These are phyloP conservation scores for Polyporus arcularius DNA, from an alignment of 768 basidiomycete species.

Conservation along the genomic window DNA sequence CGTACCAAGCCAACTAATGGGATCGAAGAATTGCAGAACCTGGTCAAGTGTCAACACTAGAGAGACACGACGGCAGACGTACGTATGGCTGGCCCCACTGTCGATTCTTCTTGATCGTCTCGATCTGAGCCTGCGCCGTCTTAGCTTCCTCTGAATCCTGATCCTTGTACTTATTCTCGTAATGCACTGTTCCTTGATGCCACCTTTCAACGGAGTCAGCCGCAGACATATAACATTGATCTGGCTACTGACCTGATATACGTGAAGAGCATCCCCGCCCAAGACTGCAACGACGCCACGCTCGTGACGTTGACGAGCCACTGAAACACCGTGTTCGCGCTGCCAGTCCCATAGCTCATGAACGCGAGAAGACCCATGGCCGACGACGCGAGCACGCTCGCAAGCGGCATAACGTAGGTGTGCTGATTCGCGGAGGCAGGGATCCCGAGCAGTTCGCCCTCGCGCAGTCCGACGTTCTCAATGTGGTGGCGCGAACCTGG, in stretches of 20 bases:
- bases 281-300: constrained; percentile 29
- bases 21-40: neutral
- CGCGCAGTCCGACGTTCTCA: constrained; percentile 4
- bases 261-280: constrained; percentile 28
- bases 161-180: constrained; percentile 19
- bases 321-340: constrained; percentile 18
- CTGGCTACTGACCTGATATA: constrained; percentile 23
- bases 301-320: constrained; percentile 25
- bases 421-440: neutral
- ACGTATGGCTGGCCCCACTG: constrained; percentile 30
- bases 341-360: constrained; percentile 7
- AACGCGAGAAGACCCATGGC: constrained; percentile 22
- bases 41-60: no score
- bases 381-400: constrained; percentile 19
- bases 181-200: constrained; percentile 27
- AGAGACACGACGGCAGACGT: neutral
- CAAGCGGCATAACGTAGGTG: constrained; percentile 20
- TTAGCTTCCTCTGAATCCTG: neutral
- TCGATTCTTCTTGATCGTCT: constrained; percentile 24
- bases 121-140: constrained; percentile 16
- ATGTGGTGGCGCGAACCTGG: no score
- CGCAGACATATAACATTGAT: neutral
- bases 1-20: constrained; percentile 28
- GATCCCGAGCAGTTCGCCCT: neutral
- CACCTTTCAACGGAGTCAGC: constrained; percentile 11